Base-by-base conservation (phyloP, 768 basidiomycete genomes). In the Lentinula sp. region DNA sequence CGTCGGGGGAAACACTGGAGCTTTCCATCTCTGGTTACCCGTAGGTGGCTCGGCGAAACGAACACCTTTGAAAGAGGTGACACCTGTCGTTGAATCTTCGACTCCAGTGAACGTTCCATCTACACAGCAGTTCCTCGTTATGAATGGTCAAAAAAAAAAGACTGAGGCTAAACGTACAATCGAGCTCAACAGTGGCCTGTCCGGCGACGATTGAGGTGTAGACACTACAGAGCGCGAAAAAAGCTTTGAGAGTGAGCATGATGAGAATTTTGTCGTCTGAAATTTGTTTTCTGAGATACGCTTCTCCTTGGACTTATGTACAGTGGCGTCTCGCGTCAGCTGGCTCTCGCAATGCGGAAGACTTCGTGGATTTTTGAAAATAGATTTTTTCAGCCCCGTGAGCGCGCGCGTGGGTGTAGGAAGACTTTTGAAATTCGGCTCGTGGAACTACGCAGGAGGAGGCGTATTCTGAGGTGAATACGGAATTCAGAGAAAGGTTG, bases 11-110 rank as follows among this genome's bases (percentile, higher is more conserved):
- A 68, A 70, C 9, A 78, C 72, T 16, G 78, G 75, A 4, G 75
- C 71, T 49, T 71, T 67, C 75, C 75, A 80, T 37, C 77, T 73
- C 43, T 76, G 70, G 16, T 76, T 65, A 0, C 76, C 78, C 34
- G 75, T 53, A 3, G 80, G 78, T 11, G 78, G 68, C 62, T 80
- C 78, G 23, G 78, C 78, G 61, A 73, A 79, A 21, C 74, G 78
- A 42, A 80, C 66, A 2, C 79, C 79, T 7, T 64, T 67, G 64
- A 74, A 79, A n/a, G 68, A 74, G 10, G 69, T 73, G 16, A 77
- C 71, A 1, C 71, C 70, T 28, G 67, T 71, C 9, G 68, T 66
- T 15, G 65, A 62, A 60, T 77, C 70, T 31, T 60, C 58, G 28
- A 69, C 40, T 2, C 78, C 77, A 4, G 66, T 70, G 55, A 78